phyloP scores from a whole-genome alignment of 805 yeast species.

The Saccharomycopsis fodiens region DNA sequence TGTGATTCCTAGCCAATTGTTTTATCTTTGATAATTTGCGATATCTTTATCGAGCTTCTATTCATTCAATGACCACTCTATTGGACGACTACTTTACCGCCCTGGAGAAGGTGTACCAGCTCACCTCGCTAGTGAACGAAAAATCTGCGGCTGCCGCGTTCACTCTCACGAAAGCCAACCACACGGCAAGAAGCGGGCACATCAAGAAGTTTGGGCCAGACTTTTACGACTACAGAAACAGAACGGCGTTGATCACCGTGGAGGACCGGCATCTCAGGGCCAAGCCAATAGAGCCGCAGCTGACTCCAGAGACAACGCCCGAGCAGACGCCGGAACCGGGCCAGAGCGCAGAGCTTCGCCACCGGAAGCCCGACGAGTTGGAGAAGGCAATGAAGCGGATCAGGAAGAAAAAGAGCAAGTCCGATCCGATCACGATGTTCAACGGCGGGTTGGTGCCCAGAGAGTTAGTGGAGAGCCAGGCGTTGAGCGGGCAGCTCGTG shows the following conservation, averaged over 20 bases:
- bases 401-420: conserved; percentile 4
- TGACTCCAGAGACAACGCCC: background rate
- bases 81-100: conserved; percentile 1
- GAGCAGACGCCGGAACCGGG: background rate
- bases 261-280: background rate
- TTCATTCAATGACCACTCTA: no score
- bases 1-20: no score
- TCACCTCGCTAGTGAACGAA: conserved; percentile 11
- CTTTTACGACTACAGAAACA: conserved; percentile 15
- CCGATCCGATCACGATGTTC: conserved; percentile 20
- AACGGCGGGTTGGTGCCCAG: conserved; percentile 20
- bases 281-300: background rate
- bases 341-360: background rate
- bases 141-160: conserved; percentile 3
- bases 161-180: conserved; percentile 16
- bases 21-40: no score
- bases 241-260: conserved; percentile 4
- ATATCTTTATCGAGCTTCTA: no score
- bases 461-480: conserved; percentile 7
- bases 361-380: background rate
- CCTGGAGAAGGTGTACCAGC: conserved; percentile 13
- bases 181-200: conserved; percentile 4
- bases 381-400: background rate
- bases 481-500: conserved; percentile 3
- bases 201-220: conserved; percentile 12